These are phyloP conservation scores for Naganishia friedmannii DNA, from an alignment of 768 basidiomycete genomes.

Conservation along the genomic window DNA sequence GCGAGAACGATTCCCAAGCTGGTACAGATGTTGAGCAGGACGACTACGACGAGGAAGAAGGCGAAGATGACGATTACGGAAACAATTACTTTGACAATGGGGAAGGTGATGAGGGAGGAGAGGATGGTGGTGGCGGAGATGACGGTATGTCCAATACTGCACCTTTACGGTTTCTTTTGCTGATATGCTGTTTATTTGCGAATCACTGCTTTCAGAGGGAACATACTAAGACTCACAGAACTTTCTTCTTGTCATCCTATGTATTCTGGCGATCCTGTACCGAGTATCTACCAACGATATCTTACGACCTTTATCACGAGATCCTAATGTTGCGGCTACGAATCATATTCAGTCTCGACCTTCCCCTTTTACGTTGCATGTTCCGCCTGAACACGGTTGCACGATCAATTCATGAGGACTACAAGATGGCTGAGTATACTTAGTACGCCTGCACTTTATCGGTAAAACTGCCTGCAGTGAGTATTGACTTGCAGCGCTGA, in stretches of 20 bases:
- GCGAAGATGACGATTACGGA: slow-evolving; percentile 29
- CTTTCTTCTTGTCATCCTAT: neutral
- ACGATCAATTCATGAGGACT: no score
- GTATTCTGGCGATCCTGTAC: neutral
- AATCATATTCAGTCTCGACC: no score
- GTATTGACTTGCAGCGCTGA: no score
- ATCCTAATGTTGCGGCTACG: neutral
- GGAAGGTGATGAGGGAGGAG: slow-evolving; percentile 25
- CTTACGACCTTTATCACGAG: neutral
- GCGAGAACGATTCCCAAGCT: slow-evolving; percentile 26
- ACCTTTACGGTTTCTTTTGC: neutral
- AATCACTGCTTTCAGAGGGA: neutral
- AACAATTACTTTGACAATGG: slow-evolving; percentile 30
- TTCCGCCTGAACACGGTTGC: no score
- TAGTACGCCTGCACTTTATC: no score
- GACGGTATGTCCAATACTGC: neutral
- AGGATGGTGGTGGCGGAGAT: slow-evolving; percentile 28
- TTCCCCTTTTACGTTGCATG: no score
- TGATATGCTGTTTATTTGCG: neutral
- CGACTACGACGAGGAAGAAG: slow-evolving; percentile 28
- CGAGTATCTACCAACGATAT: neutral
- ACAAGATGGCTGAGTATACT: no score
- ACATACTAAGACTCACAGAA: neutral
- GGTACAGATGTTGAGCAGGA: slow-evolving; percentile 23
- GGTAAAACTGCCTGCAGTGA: no score